Conservation (phyloP, 169 alveolate genomes). For the Cryptosporidium tyzzeri region DNA sequence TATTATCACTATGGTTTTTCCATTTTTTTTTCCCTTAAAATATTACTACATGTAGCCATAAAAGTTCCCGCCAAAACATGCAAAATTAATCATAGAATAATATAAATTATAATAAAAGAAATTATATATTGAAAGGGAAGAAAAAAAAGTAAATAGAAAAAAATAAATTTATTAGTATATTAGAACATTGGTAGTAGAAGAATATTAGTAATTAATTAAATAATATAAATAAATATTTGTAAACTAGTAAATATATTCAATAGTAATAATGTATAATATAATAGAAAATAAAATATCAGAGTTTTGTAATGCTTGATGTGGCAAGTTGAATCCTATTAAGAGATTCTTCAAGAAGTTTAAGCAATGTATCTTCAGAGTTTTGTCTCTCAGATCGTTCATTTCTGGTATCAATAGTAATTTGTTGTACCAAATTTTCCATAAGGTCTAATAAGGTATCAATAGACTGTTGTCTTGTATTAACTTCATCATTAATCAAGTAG, state of each 20-base stretch:
- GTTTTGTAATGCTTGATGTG: slow-evolving; percentile 3
- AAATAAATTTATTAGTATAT: not conserved
- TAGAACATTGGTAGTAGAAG: no score
- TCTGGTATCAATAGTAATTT: slow-evolving; percentile 55
- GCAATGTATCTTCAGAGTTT: slow-evolving; percentile 51
- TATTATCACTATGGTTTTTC: not conserved
- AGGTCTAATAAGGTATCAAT: slow-evolving; percentile 59
- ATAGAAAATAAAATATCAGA: not conserved
- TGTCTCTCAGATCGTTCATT: slow-evolving; percentile 69
- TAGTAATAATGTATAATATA: not conserved
- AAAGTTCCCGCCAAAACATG: slow-evolving; percentile 11
- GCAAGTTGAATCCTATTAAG: slow-evolving; percentile 45
- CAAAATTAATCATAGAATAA: not conserved
- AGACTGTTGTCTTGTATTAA: slow-evolving; percentile 67
- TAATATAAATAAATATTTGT: not conserved
- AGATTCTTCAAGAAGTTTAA: slow-evolving; percentile 56
- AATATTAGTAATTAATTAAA: not conserved
- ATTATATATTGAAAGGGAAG: not conserved
- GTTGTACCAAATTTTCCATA: slow-evolving; percentile 72
- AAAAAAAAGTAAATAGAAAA: not conserved
- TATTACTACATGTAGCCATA: not conserved
- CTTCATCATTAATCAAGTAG: slow-evolving; percentile 33
- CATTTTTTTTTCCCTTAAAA: not conserved
- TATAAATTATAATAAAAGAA: not conserved
- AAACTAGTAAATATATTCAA: not conserved